Percentiles rank a stretch among this genome's conserved stretches.
phyloP scores from a whole-genome alignment of 805 yeast species.

The Yarrowia sp. region DNA sequence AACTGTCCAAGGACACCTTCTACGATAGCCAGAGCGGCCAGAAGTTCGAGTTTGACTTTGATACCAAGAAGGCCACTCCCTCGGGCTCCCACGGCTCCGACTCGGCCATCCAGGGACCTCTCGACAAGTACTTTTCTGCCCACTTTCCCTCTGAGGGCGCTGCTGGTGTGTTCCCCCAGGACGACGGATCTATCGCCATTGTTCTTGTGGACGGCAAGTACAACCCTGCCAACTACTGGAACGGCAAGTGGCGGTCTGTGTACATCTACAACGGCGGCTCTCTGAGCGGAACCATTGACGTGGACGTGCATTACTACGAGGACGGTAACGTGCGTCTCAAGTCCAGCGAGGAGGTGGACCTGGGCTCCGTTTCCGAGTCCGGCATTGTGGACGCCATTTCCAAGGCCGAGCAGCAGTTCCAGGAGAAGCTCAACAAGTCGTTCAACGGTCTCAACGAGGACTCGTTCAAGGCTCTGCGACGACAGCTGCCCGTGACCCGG shows the following conservation, averaged over 20 bases:
- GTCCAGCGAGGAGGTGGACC: constrained; percentile 39
- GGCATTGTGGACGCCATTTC: constrained; percentile 48
- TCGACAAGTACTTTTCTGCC: constrained; percentile 50
- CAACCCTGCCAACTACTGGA: constrained; percentile 76
- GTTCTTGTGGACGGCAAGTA: constrained; percentile 68
- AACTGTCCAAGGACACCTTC: constrained; percentile 45
- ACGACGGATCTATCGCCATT: constrained; percentile 40
- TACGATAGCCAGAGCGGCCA: constrained; percentile 46
- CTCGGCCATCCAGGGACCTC: not conserved
- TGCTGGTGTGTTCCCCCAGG: constrained; percentile 44
- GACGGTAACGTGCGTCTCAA: constrained; percentile 90
- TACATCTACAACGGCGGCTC: constrained; percentile 47
- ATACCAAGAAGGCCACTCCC: constrained; percentile 29
- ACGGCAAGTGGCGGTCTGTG: constrained; percentile 80
- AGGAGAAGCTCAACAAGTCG: constrained; percentile 55
- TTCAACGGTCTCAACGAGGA: constrained; percentile 73
- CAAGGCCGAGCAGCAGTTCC: constrained; percentile 56
- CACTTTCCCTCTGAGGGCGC: constrained; percentile 63
- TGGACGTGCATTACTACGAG: constrained; percentile 89
- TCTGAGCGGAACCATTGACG: constrained; percentile 52
- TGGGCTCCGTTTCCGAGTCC: constrained; percentile 25
- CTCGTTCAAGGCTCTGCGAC: constrained; percentile 77
- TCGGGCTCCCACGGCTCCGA: constrained; percentile 24
- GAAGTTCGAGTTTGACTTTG: constrained; percentile 35
- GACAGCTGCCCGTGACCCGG: constrained; percentile 89